Evolutionary conservation across 331 rosid species (phyloP).

Genomic region (Phaseolus coccineus): DNA sequence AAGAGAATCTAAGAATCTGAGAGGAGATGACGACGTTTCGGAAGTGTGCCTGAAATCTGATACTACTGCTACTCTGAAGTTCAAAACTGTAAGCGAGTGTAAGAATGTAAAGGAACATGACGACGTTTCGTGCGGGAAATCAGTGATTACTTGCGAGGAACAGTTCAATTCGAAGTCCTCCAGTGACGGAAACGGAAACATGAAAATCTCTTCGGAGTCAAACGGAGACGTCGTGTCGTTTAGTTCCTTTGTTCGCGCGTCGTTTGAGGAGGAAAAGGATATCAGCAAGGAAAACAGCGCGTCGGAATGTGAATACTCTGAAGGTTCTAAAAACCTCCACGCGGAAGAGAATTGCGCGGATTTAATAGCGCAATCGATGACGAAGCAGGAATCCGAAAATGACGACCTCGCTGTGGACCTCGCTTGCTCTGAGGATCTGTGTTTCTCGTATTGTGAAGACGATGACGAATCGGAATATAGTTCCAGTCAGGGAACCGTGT

Average conservation of each 20-base stretch:
- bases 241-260: slow-evolving; percentile 51
- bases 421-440: slow-evolving; percentile 71
- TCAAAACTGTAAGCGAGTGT: slow-evolving; percentile 39
- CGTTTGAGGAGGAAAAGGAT: slow-evolving; percentile 41
- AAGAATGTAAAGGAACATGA: slow-evolving; percentile 39
- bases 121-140: slow-evolving; percentile 54
- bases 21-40: neutral
- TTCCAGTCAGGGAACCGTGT: slow-evolving; percentile 61
- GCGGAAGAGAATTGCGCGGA: slow-evolving; percentile 25
- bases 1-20: neutral
- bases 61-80: neutral
- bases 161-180: slow-evolving; percentile 37
- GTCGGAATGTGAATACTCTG: slow-evolving; percentile 57
- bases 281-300: slow-evolving; percentile 53
- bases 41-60: neutral
- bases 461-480: slow-evolving; percentile 56
- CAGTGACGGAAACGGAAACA: slow-evolving; percentile 23
- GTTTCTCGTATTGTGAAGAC: slow-evolving; percentile 59
- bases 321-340: neutral
- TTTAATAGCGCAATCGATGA: slow-evolving; percentile 61
- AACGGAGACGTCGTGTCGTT: slow-evolving; percentile 52
- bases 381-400: slow-evolving; percentile 52
- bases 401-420: slow-evolving; percentile 60
- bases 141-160: slow-evolving; percentile 58
- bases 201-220: slow-evolving; percentile 40